phyloP scores from a whole-genome alignment of 148 eudicot genomes.

The Arctostaphylos glauca region DNA sequence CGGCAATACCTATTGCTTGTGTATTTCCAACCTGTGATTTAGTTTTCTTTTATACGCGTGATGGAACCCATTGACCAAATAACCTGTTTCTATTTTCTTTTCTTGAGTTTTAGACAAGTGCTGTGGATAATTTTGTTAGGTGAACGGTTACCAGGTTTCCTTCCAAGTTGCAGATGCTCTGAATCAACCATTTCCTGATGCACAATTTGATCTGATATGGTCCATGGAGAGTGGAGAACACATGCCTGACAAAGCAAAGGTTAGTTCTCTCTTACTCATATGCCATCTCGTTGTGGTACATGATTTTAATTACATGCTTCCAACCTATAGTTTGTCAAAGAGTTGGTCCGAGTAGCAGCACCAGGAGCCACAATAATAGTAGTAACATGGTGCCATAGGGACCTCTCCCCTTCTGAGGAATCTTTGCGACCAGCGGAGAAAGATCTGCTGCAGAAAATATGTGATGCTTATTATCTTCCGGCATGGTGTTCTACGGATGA shows the following conservation, averaged over 20 bases:
- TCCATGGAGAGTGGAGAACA: constrained; percentile 99
- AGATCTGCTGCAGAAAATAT: constrained; percentile 63
- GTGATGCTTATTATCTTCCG: constrained; percentile 85
- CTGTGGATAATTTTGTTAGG: constrained; percentile 2
- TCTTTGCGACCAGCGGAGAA: constrained; percentile 69
- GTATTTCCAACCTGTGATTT: background rate
- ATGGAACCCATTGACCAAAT: background rate
- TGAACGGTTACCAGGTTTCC: constrained; percentile 51
- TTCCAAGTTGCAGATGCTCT: constrained; percentile 96
- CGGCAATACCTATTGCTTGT: background rate
- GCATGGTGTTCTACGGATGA: constrained; percentile 93
- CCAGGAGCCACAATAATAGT: constrained; percentile 85
- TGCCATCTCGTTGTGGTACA: background rate
- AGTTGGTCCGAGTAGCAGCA: constrained; percentile 87
- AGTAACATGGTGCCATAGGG: constrained; percentile 98
- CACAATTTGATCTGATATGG: constrained; percentile 89
- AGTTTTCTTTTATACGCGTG: background rate
- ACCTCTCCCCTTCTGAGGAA: constrained; percentile 71
- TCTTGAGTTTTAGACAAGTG: background rate
- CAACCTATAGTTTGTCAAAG: constrained; percentile 60
- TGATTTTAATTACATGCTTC: background rate
- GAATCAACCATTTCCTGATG: constrained; percentile 88
- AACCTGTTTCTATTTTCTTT: background rate
- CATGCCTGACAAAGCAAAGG: constrained; percentile 95
- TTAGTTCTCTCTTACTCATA: constrained; percentile 10